Evolutionary conservation across 2,329 filamentous ascomycete species (phyloP), one percentile per base, ranked within the genome.

Genomic region (Mycosphaerella arachidis): DNA sequence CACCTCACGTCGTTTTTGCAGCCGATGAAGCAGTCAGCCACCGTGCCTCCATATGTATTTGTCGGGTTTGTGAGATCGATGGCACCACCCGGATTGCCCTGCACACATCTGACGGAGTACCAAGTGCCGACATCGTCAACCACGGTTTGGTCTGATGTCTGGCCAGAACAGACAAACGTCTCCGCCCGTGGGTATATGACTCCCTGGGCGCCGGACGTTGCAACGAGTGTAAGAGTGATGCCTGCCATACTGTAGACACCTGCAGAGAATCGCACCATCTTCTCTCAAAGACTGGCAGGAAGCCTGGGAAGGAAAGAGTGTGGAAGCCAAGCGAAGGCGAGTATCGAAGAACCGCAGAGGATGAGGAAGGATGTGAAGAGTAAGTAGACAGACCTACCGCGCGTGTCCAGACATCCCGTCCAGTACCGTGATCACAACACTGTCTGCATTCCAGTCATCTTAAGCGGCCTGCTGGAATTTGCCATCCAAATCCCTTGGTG

Each of bases 381-480:
- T 45, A 55, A 37, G 24, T 24, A 35, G 31, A 13, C 20, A 46
- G 27, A 29, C 27, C 33, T 53, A 43, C 31, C 18, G 37, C 10
- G 20, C 20, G 35, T 45, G 16, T 16, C 35, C 35, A 31, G n/a
- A 31, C 37, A 16, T 55, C 37, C 31, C 30, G 37, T 30, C 35
- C 33, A 61, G 56, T 55, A 64, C 54, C 62, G 53, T 54, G 58
- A 43, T 35, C 51, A 58, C 63, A 67, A 67, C 66, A 67, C 61
- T 56, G 52, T 48, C 31, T 63, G 60, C 67, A 70, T 70, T 70
- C 67, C 67, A 65, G 64, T 67, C 63, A 68, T 67, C 53, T 64
- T 59, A 56, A 51, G 46, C 46, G 56, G 24, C 20, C 18, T 29
- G 31, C 45, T 58, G 59, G 58, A 55, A 56, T 53, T 48, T 48